These are phyloP conservation scores for Lachnellula willkommii DNA, from an alignment of 2,329 filamentous ascomycete species.

Conservation along the genomic window DNA sequence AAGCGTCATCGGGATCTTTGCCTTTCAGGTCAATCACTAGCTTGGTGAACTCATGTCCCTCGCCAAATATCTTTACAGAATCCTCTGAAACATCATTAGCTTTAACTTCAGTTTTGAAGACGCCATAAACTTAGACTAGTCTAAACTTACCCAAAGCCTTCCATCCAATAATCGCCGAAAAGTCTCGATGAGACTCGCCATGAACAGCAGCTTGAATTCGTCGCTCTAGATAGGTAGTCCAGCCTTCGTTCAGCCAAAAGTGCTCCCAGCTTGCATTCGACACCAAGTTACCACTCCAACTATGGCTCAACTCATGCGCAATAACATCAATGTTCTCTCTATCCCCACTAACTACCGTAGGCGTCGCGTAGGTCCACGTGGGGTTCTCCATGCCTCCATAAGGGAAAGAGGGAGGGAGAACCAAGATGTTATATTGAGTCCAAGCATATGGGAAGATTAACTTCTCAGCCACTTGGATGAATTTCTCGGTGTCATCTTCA, in stretches of 20 bases:
- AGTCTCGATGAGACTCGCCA: conserved; percentile 81
- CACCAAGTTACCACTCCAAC: conserved; percentile 86
- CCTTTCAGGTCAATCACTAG: conserved; percentile 82
- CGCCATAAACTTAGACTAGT: conserved; percentile 18
- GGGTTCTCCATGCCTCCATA: conserved; percentile 93
- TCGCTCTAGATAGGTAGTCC: conserved; percentile 92
- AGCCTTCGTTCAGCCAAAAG: conserved; percentile 73
- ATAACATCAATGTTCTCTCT: conserved; percentile 93
- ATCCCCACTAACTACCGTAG: conserved; percentile 86
- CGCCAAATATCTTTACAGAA: conserved; percentile 70
- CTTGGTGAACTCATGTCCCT: conserved; percentile 88
- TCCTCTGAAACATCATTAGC: conserved; percentile 49
- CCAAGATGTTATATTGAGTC: conserved; percentile 91
- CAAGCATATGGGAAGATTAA: conserved; percentile 83
- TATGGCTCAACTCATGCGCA: conserved; percentile 72
- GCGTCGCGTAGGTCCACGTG: conserved; percentile 90
- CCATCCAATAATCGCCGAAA: conserved; percentile 95
- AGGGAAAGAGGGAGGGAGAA: conserved; percentile 84
- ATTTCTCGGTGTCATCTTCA: conserved; percentile 84
- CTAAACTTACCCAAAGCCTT: conserved; percentile 49
- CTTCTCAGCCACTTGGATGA: conserved; percentile 79
- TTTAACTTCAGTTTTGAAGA: background rate
- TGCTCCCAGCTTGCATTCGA: conserved; percentile 78
- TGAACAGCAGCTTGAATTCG: conserved; percentile 73
- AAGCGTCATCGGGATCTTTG: conserved; percentile 92